A percentile compares a stretch with the other conserved stretches of the same genome.
Evolutionary conservation across 2,329 filamentous ascomycete genomes (phyloP).

Genomic region (Fusarium sp.): DNA sequence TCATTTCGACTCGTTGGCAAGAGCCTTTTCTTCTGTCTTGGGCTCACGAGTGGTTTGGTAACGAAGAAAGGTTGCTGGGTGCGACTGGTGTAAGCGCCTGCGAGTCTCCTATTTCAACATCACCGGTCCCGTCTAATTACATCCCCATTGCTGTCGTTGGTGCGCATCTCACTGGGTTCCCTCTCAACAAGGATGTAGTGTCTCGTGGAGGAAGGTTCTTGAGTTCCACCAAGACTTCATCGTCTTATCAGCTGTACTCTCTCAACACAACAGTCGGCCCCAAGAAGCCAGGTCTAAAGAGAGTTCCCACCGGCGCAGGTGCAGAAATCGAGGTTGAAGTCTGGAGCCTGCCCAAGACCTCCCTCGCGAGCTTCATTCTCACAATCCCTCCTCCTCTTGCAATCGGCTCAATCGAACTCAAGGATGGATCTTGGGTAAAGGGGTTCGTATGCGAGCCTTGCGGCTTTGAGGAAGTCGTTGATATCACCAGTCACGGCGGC

Average conservation of each 20-base stretch:
- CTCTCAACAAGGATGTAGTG: slow-evolving; percentile 47
- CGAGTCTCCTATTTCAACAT: background rate
- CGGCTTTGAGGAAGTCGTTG: slow-evolving; percentile 43
- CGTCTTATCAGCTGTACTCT: slow-evolving; percentile 45
- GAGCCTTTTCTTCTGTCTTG: slow-evolving; percentile 45
- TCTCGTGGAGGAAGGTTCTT: slow-evolving; percentile 43
- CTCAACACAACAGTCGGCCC: slow-evolving; percentile 31
- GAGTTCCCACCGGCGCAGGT: slow-evolving; percentile 38
- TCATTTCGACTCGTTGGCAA: slow-evolving; percentile 50
- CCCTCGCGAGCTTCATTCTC: slow-evolving; percentile 45
- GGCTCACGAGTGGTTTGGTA: slow-evolving; percentile 44
- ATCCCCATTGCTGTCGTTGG: slow-evolving; percentile 47
- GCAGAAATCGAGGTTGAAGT: slow-evolving; percentile 48
- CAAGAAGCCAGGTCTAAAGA: slow-evolving; percentile 47
- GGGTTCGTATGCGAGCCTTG: slow-evolving; percentile 52
- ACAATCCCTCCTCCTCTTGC: slow-evolving; percentile 48
- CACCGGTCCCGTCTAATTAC: background rate
- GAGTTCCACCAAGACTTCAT: slow-evolving; percentile 42
- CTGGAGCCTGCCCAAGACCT: slow-evolving; percentile 46
- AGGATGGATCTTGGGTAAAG: slow-evolving; percentile 46
- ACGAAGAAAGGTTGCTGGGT: slow-evolving; percentile 37
- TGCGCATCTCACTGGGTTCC: slow-evolving; percentile 48
- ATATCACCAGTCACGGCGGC: slow-evolving; percentile 46
- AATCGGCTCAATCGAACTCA: slow-evolving; percentile 49
- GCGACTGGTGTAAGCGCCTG: slow-evolving; percentile 36